Conservation (phyloP, 2,329 filamentous ascomycete genomes). For the Venturia oleaginea region DNA sequence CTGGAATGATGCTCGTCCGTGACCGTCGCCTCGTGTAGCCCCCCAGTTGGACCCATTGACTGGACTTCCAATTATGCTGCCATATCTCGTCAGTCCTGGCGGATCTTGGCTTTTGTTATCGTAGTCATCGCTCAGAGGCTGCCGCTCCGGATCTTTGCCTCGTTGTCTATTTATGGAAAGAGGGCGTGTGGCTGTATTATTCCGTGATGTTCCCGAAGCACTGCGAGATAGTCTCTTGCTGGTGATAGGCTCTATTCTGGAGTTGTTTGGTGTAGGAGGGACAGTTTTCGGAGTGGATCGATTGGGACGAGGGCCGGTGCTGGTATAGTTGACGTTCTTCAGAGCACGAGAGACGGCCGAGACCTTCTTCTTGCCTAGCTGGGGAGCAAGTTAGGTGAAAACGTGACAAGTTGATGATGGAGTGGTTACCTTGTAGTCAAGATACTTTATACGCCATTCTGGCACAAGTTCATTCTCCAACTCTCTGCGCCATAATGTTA, state of each 20-base stretch:
- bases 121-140: constrained; percentile 6
- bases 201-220: neutral
- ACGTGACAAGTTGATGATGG: constrained; percentile 14
- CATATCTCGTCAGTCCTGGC: constrained; percentile 43
- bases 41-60: constrained; percentile 5
- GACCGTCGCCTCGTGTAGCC: constrained; percentile 18
- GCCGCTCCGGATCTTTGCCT: constrained; percentile 6
- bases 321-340: constrained; percentile 39
- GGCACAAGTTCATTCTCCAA: constrained; percentile 81
- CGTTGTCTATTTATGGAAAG: neutral
- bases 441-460: constrained; percentile 90
- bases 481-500: constrained; percentile 42
- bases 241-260: neutral
- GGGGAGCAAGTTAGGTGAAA: constrained; percentile 13
- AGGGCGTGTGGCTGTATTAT: constrained; percentile 3
- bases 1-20: constrained; percentile 42
- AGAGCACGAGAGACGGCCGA: constrained; percentile 72
- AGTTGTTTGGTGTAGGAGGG: neutral
- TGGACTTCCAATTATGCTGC: constrained; percentile 53
- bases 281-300: neutral
- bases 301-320: constrained; percentile 1
- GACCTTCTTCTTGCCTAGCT: constrained; percentile 80
- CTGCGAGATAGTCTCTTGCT: neutral
- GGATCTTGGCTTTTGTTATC: neutral
- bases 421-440: constrained; percentile 73